phyloP scores from a whole-genome alignment of 352 stramenopile species.

The Phytophthora niederhauseri region DNA sequence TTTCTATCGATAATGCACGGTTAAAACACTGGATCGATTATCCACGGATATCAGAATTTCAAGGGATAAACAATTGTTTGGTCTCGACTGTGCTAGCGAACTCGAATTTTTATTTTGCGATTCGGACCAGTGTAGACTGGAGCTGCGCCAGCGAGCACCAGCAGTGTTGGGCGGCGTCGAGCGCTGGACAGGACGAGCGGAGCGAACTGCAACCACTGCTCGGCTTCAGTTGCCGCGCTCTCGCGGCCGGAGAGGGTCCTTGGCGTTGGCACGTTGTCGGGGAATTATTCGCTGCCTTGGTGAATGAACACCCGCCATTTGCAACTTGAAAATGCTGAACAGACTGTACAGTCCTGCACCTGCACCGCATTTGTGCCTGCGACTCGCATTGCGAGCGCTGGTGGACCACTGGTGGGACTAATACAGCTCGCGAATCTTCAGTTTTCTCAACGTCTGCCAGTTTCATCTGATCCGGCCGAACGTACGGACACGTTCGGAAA shows the following conservation, averaged over 20 bases:
- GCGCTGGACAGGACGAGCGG: slow-evolving; percentile 6
- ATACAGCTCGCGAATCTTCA: neutral
- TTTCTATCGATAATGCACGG: too few relatives aligned
- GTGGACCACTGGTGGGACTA: too few relatives aligned
- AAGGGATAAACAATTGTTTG: too few relatives aligned
- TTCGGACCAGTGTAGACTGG: slow-evolving; percentile 11
- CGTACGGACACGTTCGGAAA: neutral
- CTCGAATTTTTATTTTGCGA: slow-evolving; percentile 9
- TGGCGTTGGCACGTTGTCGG: neutral
- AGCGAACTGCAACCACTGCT: neutral
- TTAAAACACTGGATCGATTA: too few relatives aligned
- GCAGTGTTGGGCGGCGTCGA: slow-evolving; percentile 6
- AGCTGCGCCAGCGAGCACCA: slow-evolving; percentile 3
- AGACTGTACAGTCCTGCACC: too few relatives aligned
- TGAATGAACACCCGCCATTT: too few relatives aligned
- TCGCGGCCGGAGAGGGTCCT: neutral
- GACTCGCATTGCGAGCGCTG: too few relatives aligned
- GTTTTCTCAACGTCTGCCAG: neutral
- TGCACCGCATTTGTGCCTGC: neutral
- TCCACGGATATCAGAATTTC: too few relatives aligned
- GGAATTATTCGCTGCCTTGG: too few relatives aligned
- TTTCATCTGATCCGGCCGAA: neutral
- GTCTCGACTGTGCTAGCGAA: neutral
- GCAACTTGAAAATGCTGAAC: too few relatives aligned
- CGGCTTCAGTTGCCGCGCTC: neutral